Base-by-base conservation (phyloP, 2,329 filamentous ascomycete species). In the Neurospora sp. region DNA sequence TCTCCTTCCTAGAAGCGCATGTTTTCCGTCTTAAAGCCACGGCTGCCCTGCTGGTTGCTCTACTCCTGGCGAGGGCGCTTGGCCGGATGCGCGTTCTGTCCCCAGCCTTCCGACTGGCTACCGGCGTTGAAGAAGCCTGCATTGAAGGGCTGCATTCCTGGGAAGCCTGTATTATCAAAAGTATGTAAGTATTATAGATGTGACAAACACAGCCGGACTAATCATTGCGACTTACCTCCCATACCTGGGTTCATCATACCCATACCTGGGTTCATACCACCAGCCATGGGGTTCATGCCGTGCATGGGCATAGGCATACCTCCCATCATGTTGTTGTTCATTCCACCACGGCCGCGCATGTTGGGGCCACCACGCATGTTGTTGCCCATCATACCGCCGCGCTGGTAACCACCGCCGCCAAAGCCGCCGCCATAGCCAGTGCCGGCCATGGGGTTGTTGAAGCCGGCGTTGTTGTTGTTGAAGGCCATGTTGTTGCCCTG, bases 191-290 rank as follows among this genome's bases (percentile, higher is more conserved):
- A 5, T 36, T 8, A 36, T 17, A 36, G 3, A 62, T 28, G 17
- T 36, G 28, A 10, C 13, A 62, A 62, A 36, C 15, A 10, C 52
- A 62, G 3, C 7, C 23, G 3, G 9, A 15, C 11, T 13, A 1
- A 17, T 23, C 23, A 71, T 68, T 71, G 68, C 73, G 3, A 79
- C 86, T 83, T 86, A 79, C 87, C 86, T 74, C 84, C 86, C 87
- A 89, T 89, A 40, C 83, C 84, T 39, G 81, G 83, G 28, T 81
- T 80, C 83, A 85, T 86, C 75, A 79, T 79, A 36, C 83, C 84
- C 82, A 87, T 87, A 77, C 79, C 71, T 3, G 52, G 52, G 71
- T 71, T 73, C 76, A 77, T 77, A 8, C 66, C 72, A 43, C 70
- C 78, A 52, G 78, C 80, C 77, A 81, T 81, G 75, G 68, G 36